Conservation (phyloP, 1,139 yeast species). For the Suhomyces coccinellae region DNA sequence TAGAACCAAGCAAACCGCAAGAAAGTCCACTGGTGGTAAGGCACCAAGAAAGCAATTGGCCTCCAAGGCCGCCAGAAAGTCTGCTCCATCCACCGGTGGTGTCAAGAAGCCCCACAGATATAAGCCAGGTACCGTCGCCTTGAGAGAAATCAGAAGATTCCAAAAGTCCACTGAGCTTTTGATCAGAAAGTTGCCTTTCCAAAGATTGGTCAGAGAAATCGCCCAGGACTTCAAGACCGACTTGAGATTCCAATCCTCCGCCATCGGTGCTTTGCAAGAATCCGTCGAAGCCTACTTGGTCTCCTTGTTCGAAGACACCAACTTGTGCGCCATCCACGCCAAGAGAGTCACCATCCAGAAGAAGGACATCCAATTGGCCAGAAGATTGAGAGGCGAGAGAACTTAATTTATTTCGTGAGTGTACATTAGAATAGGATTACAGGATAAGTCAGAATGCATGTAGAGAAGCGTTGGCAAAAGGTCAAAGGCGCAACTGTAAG, state of each 20-base stretch:
- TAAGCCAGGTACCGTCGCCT: conserved; percentile 99
- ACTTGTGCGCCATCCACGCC: conserved; percentile 98
- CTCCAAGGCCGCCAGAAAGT: conserved; percentile 98
- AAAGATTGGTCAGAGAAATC: conserved; percentile 96
- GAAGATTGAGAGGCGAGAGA: conserved; percentile 99
- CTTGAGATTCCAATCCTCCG: conserved; percentile 96
- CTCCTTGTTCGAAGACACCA: conserved; percentile 91
- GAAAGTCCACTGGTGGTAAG: conserved; percentile 99
- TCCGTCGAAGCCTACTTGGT: conserved; percentile 97
- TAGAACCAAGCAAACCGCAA: conserved; percentile 98
- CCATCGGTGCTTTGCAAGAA: conserved; percentile 98
- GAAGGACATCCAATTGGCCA: conserved; percentile 98
- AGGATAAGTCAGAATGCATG: neutral
- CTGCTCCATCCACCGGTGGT: conserved; percentile 98
- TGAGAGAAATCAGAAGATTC: conserved; percentile 99
- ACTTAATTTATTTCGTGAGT: conserved; percentile 38
- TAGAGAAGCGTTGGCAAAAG: no score
- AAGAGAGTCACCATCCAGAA: conserved; percentile 98
- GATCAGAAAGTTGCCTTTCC: conserved; percentile 98
- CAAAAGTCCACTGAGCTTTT: conserved; percentile 96
- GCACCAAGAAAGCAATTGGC: conserved; percentile 99
- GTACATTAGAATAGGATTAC: conserved; percentile 12
- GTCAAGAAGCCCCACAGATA: conserved; percentile 99
- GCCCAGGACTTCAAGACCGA: conserved; percentile 98
- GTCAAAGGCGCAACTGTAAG: no score